These are phyloP conservation scores for Oryza punctata DNA, from an alignment of 176 grass and related monocot genomes.

Conservation along the genomic window DNA sequence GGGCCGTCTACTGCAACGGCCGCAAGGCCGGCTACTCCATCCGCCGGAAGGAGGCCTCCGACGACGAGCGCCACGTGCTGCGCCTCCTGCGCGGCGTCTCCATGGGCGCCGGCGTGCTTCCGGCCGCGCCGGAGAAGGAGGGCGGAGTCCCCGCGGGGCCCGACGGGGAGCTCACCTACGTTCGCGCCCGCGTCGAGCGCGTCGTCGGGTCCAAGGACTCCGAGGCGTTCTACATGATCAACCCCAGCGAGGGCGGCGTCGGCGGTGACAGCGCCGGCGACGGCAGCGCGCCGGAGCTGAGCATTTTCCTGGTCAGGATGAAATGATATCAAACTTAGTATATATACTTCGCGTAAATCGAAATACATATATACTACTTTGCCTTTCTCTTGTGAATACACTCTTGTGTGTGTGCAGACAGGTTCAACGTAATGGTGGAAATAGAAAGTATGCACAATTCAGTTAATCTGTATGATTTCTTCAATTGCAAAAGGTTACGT, in stretches of 20 bases:
- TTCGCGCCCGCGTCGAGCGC: conserved; percentile 86
- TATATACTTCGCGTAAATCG: background rate
- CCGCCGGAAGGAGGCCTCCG: conserved; percentile 75
- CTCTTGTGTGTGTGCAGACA: conserved; percentile 7
- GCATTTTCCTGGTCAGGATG: conserved; percentile 94
- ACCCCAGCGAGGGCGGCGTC: conserved; percentile 57
- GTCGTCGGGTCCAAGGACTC: conserved; percentile 95
- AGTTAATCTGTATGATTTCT: conserved; percentile 29
- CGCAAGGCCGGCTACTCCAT: conserved; percentile 91
- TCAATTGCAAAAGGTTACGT: too few relatives aligned
- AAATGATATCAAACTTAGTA: conserved; percentile 57
- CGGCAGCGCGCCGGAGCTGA: conserved; percentile 61
- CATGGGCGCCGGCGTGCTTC: conserved; percentile 92
- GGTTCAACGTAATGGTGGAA: conserved; percentile 8
- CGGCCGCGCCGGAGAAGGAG: conserved; percentile 66
- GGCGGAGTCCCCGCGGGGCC: conserved; percentile 38
- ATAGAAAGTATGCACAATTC: conserved; percentile 19
- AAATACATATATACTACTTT: background rate
- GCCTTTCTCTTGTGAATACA: conserved; percentile 23
- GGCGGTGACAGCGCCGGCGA: background rate
- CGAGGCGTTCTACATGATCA: conserved; percentile 98
- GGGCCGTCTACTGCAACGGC: conserved; percentile 96
- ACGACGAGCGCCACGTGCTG: conserved; percentile 81
- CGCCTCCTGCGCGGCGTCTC: conserved; percentile 88
- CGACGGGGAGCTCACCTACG: conserved; percentile 91